A percentile compares a stretch with the other conserved stretches of the same genome.
Conservation (phyloP, 768 basidiomycete genomes). For the Chalciporus sphaerocephalus region DNA sequence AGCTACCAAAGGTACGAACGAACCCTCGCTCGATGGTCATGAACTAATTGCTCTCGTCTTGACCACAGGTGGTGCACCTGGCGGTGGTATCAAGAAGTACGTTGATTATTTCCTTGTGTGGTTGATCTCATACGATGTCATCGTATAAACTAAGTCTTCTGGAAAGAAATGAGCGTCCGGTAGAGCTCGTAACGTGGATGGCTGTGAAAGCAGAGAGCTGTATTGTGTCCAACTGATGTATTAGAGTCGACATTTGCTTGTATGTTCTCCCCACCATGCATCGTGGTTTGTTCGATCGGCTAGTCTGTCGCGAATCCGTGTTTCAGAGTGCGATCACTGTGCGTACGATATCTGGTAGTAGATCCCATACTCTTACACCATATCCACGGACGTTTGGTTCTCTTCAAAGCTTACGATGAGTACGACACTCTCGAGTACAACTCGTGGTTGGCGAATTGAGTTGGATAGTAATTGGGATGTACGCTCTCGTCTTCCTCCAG, state of each 20-base stretch:
- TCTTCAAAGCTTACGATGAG: constrained; percentile 3
- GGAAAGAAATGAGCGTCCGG: constrained; percentile 67
- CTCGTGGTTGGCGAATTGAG: constrained; percentile 20
- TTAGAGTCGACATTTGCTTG: not conserved
- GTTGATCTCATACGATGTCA: constrained; percentile 5
- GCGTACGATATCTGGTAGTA: too few relatives aligned
- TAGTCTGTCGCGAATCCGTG: too few relatives aligned
- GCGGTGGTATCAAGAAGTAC: constrained; percentile 84
- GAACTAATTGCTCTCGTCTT: constrained; percentile 1
- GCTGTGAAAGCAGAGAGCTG: not conserved
- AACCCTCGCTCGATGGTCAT: constrained; percentile 3
- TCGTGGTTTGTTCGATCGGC: too few relatives aligned
- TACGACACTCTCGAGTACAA: not conserved
- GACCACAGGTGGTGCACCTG: constrained; percentile 57
- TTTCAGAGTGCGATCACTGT: too few relatives aligned
- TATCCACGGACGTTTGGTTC: not conserved
- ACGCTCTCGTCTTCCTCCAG: constrained; percentile 5
- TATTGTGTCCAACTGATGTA: not conserved
- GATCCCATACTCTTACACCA: not conserved
- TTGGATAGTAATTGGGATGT: constrained; percentile 30
- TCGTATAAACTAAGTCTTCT: constrained; percentile 49
- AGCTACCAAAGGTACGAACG: constrained; percentile 29
- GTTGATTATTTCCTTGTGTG: constrained; percentile 25
- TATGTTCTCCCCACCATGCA: not conserved
- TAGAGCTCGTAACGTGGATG: too few relatives aligned